phyloP scores from a whole-genome alignment of 805 yeast species.

The Candida chauliodis region DNA sequence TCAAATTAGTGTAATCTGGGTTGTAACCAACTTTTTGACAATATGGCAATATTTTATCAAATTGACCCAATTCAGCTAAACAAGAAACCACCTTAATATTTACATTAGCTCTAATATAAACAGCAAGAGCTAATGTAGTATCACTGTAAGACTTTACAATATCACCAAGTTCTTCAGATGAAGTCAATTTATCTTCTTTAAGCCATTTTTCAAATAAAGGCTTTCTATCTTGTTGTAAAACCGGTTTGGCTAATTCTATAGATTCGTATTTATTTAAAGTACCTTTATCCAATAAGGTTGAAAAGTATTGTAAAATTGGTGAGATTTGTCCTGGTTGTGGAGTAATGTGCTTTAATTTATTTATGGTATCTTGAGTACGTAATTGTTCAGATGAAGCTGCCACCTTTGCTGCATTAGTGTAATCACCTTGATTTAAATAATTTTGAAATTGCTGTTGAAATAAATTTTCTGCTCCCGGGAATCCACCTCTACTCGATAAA shows the following conservation, averaged over 20 bases:
- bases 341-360: conserved; percentile 84
- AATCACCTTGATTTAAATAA: conserved; percentile 79
- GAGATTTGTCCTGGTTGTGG: conserved; percentile 93
- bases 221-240: conserved; percentile 90
- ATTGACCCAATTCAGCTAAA: conserved; percentile 93
- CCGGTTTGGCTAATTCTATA: conserved; percentile 91
- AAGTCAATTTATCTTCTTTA: conserved; percentile 88
- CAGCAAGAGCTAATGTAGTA: conserved; percentile 80
- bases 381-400: conserved; percentile 93
- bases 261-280: conserved; percentile 90
- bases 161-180: conserved; percentile 97
- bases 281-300: conserved; percentile 88
- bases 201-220: conserved; percentile 95
- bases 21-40: conserved; percentile 83
- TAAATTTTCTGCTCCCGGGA: conserved; percentile 94
- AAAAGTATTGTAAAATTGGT: conserved; percentile 89
- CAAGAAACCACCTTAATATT: conserved; percentile 88
- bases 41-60: conserved; percentile 92
- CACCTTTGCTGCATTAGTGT: conserved; percentile 88
- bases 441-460: conserved; percentile 90
- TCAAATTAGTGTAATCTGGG: conserved; percentile 86
- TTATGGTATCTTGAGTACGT: conserved; percentile 92
- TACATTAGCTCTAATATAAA: conserved; percentile 77
- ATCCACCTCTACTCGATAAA: conserved; percentile 91
- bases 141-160: conserved; percentile 82